phyloP scores from a whole-genome alignment of 306 rosid genomes.

The Castanea mollissima region DNA sequence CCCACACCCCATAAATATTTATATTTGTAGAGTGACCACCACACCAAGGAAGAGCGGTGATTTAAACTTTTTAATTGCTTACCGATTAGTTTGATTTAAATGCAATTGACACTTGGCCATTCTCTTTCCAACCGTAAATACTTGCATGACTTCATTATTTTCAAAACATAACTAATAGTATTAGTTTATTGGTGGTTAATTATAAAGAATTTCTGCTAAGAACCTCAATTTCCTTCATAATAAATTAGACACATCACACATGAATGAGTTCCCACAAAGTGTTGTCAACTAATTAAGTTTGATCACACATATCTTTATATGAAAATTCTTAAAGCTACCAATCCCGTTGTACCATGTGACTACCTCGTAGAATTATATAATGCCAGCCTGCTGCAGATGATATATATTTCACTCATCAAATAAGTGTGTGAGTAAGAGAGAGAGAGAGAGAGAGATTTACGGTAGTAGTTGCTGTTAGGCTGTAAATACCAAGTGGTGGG shows the following conservation, averaged over 20 bases:
- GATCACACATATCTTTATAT: slow-evolving; percentile 28
- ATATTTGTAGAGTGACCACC: too few relatives aligned
- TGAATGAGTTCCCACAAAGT: slow-evolving; percentile 19
- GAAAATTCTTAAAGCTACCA: slow-evolving; percentile 33
- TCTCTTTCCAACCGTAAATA: neutral
- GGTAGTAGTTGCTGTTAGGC: slow-evolving; percentile 37
- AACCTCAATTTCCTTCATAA: slow-evolving; percentile 14
- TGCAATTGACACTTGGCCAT: neutral
- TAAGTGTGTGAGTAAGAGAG: neutral
- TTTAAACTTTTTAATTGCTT: too few relatives aligned
- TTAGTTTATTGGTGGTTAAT: neutral
- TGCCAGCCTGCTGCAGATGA: slow-evolving; percentile 20
- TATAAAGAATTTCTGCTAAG: neutral
- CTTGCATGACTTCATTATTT: neutral
- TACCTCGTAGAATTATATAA: slow-evolving; percentile 11
- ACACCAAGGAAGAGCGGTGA: too few relatives aligned
- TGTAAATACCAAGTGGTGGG: slow-evolving; percentile 53
- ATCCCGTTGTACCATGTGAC: slow-evolving; percentile 32
- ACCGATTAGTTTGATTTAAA: neutral
- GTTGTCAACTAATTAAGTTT: slow-evolving; percentile 32
- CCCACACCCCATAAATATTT: too few relatives aligned
- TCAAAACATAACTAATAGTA: neutral
- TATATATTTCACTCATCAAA: neutral
- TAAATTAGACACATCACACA: slow-evolving; percentile 12
- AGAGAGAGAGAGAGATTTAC: slow-evolving; percentile 10